Evolutionary conservation across 1,139 yeast genomes (phyloP), one percentile per base, ranked within the genome.

Genomic region (Sugiyamaella sp.): DNA sequence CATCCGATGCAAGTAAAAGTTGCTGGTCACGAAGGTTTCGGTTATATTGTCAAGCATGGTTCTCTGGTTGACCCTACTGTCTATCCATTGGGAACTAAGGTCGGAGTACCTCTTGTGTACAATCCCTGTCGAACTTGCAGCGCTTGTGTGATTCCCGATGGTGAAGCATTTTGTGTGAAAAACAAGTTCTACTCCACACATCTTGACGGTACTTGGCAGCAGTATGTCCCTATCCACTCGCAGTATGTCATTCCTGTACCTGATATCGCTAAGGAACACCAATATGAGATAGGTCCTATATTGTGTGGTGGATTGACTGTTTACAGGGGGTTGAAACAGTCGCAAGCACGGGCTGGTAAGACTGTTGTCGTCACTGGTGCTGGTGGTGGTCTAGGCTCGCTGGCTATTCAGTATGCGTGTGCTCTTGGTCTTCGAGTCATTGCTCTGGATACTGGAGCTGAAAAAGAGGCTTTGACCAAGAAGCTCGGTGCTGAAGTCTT

Each of bases 301-400:
- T 63, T 71, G 22, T 85, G 91, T 74, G 90, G 89, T 32, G 90
- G 91, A 70, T 80, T 85, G 72, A 85, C 91, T 47, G 89, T 84
- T 54, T 85, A 84, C 78, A 84, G 84, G 74, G 90, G 89, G 22
- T 72, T 85, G 65, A 84, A 84, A 74, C 79, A 81, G 44, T 84
- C 89, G 52, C 73, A 75, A 41, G 74, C 82, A 63, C 70, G 68
- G 53, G 80, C 89, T 41, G 90, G 89, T 62, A 80, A 85, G 66
- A 83, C 87, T 85, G 86, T 84, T 56, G 85, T 84, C 60, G 76
- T 85, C 62, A 81, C 87, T 55, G 90, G 91, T 70, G 89, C 89
- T 48, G 86, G 83, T 63, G 91, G 91, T 71, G 91, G 90, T 58
- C 77, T 85, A 65, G 91, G 91, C 57, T 78, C 89, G 21, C 73